Conservation (phyloP, 1,284 basidiomycete genomes). For the Ustilago sp. region DNA sequence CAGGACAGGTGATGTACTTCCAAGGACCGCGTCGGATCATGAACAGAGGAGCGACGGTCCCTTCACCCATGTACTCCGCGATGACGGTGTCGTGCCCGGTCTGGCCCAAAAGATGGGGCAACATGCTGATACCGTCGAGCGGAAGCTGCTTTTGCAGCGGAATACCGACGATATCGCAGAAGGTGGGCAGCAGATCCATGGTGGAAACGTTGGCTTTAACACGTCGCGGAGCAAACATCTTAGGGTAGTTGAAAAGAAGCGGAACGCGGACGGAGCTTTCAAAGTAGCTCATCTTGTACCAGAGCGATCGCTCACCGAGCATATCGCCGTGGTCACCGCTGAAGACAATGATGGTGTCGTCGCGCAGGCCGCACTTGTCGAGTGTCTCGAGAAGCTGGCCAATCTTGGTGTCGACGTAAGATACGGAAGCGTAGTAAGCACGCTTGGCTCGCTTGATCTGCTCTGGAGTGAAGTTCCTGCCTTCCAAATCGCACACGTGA, state of each 20-base stretch:
- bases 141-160: constrained; percentile 35
- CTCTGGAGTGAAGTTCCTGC: constrained; percentile 33
- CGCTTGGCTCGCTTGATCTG: constrained; percentile 46
- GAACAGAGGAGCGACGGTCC: constrained; percentile 36
- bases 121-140: constrained; percentile 39
- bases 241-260: constrained; percentile 43
- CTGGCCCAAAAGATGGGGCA: constrained; percentile 31
- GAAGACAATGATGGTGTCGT: constrained; percentile 41
- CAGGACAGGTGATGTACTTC: constrained; percentile 43
- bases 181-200: constrained; percentile 42
- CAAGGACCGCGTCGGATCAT: constrained; percentile 46
- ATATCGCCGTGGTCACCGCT: constrained; percentile 46
- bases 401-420: constrained; percentile 43
- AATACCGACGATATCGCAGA: constrained; percentile 39
- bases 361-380: constrained; percentile 38
- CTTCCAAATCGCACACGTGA: constrained; percentile 42
- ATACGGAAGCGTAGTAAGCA: constrained; percentile 42
- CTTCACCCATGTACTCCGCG: constrained; percentile 46
- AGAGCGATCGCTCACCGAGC: constrained; percentile 39
- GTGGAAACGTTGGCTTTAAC: constrained; percentile 44
- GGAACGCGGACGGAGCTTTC: constrained; percentile 47
- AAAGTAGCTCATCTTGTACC: constrained; percentile 53
- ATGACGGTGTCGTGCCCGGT: constrained; percentile 38
- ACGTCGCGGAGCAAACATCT: constrained; percentile 32
- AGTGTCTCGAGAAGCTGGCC: constrained; percentile 30